A percentile compares a stretch with the other conserved stretches of the same genome.
phyloP scores from a whole-genome alignment of 441 rosid genomes.

The Metrosideros polymorpha region DNA sequence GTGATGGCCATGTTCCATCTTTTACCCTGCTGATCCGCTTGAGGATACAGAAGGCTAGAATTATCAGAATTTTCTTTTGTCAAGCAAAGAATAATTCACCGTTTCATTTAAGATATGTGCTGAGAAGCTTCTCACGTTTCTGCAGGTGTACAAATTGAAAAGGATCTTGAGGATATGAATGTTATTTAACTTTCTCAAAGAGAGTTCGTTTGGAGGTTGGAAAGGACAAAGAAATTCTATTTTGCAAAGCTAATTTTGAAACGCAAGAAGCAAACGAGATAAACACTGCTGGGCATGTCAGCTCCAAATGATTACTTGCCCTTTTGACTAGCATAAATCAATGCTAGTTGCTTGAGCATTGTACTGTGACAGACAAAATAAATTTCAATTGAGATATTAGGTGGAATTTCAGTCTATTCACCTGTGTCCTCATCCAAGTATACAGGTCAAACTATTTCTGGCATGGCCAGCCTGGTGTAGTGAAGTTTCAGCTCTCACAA shows the following conservation, averaged over 20 bases:
- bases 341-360: not conserved
- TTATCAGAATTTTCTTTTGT: not conserved
- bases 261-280: not conserved
- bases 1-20: not conserved
- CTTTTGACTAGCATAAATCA: not conserved
- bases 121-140: not conserved
- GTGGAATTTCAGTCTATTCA: not conserved
- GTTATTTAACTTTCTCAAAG: not conserved
- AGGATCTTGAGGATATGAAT: slow-evolving; percentile 70
- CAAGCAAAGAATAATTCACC: not conserved
- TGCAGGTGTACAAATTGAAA: slow-evolving; percentile 76
- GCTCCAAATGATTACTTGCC: not conserved
- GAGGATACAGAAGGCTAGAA: not conserved
- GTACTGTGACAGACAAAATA: not conserved
- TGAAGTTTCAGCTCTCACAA: not conserved
- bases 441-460: not conserved
- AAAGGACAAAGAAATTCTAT: not conserved
- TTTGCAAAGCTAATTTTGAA: not conserved
- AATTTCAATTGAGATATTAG: not conserved
- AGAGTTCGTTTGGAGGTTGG: not conserved
- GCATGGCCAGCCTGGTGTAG: not conserved
- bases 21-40: not conserved
- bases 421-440: not conserved
- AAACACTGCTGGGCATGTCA: not conserved
- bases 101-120: not conserved